phyloP scores from a whole-genome alignment of 805 yeast species.

The Candida stauntonica region DNA sequence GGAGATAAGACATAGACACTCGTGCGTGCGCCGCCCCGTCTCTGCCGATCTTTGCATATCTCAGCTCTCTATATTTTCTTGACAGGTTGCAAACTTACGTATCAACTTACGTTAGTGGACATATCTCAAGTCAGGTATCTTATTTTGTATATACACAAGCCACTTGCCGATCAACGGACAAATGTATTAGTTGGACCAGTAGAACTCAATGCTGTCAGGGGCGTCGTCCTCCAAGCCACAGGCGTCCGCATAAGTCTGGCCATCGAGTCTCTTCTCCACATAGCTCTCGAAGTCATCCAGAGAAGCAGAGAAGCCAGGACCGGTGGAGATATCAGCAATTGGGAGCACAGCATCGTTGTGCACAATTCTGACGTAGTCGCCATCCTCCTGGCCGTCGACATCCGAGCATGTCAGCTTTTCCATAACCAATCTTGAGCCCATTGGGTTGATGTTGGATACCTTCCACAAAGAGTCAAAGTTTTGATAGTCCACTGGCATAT shows the following conservation, averaged over 20 bases:
- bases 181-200: slow-evolving; percentile 25
- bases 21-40: too few species aligned
- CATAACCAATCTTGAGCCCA: slow-evolving; percentile 45
- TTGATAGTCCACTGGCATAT: slow-evolving; percentile 35
- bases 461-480: slow-evolving; percentile 43
- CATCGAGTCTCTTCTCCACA: slow-evolving; percentile 13
- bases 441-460: slow-evolving; percentile 45
- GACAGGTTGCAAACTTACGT: too few species aligned
- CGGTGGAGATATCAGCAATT: slow-evolving; percentile 35
- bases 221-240: slow-evolving; percentile 13
- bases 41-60: too few species aligned
- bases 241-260: slow-evolving; percentile 12
- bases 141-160: background rate
- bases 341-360: slow-evolving; percentile 50
- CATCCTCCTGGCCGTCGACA: slow-evolving; percentile 16
- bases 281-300: slow-evolving; percentile 25
- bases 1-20: too few species aligned
- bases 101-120: too few species aligned
- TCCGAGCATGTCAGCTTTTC: slow-evolving; percentile 40
- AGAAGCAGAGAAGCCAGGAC: slow-evolving; percentile 44
- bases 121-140: too few species aligned
- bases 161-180: too few species aligned
- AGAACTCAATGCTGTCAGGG: slow-evolving; percentile 26
- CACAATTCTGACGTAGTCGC: slow-evolving; percentile 37
- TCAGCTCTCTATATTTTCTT: too few species aligned